Evolutionary conservation across 768 basidiomycete genomes (phyloP).

Genomic region (Pisolithus tinctorius): DNA sequence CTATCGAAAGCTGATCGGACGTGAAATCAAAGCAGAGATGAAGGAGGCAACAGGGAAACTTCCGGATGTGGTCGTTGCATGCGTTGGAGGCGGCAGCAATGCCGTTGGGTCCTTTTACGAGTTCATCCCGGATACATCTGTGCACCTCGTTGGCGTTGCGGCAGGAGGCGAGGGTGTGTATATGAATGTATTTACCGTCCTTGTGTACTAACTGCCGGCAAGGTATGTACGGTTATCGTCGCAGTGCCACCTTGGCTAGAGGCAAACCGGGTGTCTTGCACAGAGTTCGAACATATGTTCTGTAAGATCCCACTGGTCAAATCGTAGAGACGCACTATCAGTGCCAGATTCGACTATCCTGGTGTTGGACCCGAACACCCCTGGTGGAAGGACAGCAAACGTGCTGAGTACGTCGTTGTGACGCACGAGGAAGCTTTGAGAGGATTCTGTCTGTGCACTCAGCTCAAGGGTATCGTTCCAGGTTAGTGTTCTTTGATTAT

Average conservation of each 20-base stretch:
- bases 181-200: neutral
- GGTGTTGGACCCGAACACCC: constrained; percentile 66
- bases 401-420: constrained; percentile 90
- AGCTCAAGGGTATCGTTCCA: too few species aligned
- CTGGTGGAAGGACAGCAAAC: constrained; percentile 92
- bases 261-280: constrained; percentile 43
- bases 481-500: too few species aligned
- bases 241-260: too few species aligned
- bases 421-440: constrained; percentile 79
- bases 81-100: constrained; percentile 94
- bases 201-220: constrained; percentile 4
- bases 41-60: constrained; percentile 46
- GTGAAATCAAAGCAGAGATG: constrained; percentile 92
- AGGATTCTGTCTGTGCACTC: too few species aligned
- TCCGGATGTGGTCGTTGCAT: too few species aligned
- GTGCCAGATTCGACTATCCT: too few species aligned
- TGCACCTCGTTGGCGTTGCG: constrained; percentile 95
- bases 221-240: constrained; percentile 77
- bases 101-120: constrained; percentile 98
- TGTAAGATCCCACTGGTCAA: constrained; percentile 85
- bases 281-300: constrained; percentile 91
- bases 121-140: constrained; percentile 92
- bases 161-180: constrained; percentile 89
- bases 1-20: constrained; percentile 91
- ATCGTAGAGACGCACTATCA: constrained; percentile 36